A percentile compares a stretch with the other conserved stretches of the same genome.
Evolutionary conservation across 441 rosid genomes (phyloP).

Genomic region (Pelargonium fulgidum): DNA sequence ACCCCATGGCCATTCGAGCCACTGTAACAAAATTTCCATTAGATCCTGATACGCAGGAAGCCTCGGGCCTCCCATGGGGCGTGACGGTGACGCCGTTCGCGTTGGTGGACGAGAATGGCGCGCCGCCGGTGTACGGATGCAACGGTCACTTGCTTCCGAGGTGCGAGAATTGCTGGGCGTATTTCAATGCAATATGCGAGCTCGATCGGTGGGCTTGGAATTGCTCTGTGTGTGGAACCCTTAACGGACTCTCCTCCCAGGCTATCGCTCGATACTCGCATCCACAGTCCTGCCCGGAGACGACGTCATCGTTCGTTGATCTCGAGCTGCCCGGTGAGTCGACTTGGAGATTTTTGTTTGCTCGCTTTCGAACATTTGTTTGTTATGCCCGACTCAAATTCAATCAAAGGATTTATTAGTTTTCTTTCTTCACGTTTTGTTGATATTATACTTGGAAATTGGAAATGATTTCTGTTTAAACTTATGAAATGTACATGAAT

Average conservation of each 20-base stretch:
- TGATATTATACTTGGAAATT: too few species aligned
- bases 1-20: slow-evolving; percentile 75
- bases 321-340: slow-evolving; percentile 69
- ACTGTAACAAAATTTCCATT: slow-evolving; percentile 75
- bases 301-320: slow-evolving; percentile 88
- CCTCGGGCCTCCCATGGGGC: slow-evolving; percentile 92
- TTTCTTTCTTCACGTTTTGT: neutral
- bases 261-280: slow-evolving; percentile 72
- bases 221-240: slow-evolving; percentile 85
- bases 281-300: slow-evolving; percentile 75
- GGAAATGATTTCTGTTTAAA: too few species aligned
- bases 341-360: neutral
- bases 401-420: neutral
- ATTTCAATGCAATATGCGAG: slow-evolving; percentile 88
- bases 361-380: neutral
- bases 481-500: too few species aligned
- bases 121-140: slow-evolving; percentile 65
- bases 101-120: slow-evolving; percentile 73
- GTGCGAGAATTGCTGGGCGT: slow-evolving; percentile 88
- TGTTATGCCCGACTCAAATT: neutral
- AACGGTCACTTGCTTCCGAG: slow-evolving; percentile 77
- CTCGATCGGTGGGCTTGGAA: slow-evolving; percentile 98
- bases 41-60: slow-evolving; percentile 71
- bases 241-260: slow-evolving; percentile 70
- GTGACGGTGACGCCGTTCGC: slow-evolving; percentile 87